These are phyloP conservation scores for Veloboletus limbatus DNA, from an alignment of 1,284 basidiomycete genomes.

Conservation along the genomic window DNA sequence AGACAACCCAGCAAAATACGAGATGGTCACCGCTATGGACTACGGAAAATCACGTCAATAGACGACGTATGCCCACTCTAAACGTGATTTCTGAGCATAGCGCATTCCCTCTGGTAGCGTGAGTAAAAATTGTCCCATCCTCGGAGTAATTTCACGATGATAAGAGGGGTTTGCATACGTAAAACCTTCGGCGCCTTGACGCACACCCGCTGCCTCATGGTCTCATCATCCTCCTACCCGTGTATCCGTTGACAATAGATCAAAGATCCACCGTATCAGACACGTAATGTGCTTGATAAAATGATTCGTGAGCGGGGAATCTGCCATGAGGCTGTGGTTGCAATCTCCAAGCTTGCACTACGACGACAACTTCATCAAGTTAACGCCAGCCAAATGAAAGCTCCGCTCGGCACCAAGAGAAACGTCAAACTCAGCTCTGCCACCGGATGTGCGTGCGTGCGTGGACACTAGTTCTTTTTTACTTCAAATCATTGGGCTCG, in stretches of 20 bases:
- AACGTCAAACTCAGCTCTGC: no score
- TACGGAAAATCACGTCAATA: conserved; percentile 59
- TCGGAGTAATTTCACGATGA: neutral
- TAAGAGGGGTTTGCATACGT: conserved; percentile 7
- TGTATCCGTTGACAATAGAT: neutral
- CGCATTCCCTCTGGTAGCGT: neutral
- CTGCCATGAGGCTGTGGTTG: neutral
- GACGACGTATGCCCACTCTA: conserved; percentile 48
- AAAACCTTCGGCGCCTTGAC: neutral
- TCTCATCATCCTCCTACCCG: neutral
- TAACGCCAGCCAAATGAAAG: no score
- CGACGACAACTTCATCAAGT: no score
- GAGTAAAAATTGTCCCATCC: neutral
- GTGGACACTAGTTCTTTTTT: no score
- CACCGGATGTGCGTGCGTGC: no score
- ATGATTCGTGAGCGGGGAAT: neutral
- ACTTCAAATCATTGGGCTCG: no score
- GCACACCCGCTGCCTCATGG: neutral
- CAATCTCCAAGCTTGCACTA: neutral
- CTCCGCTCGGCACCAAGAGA: no score
- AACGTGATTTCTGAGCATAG: conserved; percentile 1
- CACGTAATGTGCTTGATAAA: neutral
- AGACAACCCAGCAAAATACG: conserved; percentile 62
- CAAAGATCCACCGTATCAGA: neutral
- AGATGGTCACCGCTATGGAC: conserved; percentile 62